phyloP scores from a whole-genome alignment of 306 rosid species.

The Castanea mollissima region DNA sequence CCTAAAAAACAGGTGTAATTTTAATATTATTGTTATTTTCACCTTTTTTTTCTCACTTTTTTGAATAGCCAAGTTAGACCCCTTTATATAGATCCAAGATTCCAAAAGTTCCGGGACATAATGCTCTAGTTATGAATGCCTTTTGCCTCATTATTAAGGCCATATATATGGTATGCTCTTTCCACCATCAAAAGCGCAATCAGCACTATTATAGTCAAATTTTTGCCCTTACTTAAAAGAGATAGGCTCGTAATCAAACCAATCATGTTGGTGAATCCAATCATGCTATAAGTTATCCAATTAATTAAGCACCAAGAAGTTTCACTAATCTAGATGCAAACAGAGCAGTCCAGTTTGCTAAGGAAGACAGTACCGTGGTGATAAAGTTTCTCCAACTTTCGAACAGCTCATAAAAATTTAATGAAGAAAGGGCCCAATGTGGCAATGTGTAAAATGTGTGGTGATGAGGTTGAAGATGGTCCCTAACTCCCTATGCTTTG shows the following conservation, averaged over 20 bases:
- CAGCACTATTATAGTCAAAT: slow-evolving; percentile 1
- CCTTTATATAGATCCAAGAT: neutral
- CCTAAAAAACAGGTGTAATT: too few species aligned
- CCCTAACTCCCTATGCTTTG: too few species aligned
- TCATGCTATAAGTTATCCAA: too few species aligned
- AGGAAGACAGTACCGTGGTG: too few species aligned
- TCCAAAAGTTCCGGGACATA: neutral
- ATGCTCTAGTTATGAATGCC: neutral
- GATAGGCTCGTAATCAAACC: neutral
- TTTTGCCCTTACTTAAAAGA: neutral
- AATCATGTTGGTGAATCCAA: neutral
- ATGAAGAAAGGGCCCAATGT: too few species aligned
- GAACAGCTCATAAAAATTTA: too few species aligned
- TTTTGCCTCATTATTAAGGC: neutral
- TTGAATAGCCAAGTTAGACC: neutral
- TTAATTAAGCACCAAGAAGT: too few species aligned
- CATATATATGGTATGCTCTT: neutral
- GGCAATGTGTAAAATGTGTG: too few species aligned
- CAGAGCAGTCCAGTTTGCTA: too few species aligned
- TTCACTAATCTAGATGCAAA: too few species aligned
- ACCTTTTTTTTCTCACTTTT: neutral
- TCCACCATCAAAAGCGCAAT: slow-evolving; percentile 2
- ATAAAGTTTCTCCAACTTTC: too few species aligned
- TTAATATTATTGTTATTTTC: neutral
- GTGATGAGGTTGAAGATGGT: too few species aligned